Evolutionary conservation across 2,329 filamentous ascomycete species (phyloP).

Genomic region (Alternaria ventricosa): DNA sequence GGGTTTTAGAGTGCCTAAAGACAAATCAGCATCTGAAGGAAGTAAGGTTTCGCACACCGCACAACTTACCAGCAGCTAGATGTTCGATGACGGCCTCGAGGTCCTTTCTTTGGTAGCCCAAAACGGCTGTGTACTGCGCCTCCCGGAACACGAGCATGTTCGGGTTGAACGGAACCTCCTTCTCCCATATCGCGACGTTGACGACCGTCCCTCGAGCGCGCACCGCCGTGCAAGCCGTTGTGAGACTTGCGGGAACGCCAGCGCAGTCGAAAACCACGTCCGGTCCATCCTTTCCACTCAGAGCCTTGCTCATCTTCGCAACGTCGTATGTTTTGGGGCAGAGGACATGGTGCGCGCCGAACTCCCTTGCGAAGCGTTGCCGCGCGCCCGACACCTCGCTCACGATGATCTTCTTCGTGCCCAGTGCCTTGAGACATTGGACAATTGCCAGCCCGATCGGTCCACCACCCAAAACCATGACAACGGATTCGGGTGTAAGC

Average conservation of each 20-base stretch:
- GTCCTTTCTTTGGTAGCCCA: conserved; percentile 60
- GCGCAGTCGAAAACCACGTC: conserved; percentile 69
- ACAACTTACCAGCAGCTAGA: conserved; percentile 45
- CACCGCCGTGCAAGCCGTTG: conserved; percentile 56
- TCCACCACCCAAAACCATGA: conserved; percentile 66
- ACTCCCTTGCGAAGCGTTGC: conserved; percentile 59
- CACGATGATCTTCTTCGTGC: conserved; percentile 63
- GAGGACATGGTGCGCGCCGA: conserved; percentile 63
- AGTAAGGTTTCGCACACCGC: neutral
- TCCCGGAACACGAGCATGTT: conserved; percentile 63
- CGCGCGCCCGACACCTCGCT: conserved; percentile 61
- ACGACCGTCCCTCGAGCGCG: conserved; percentile 64
- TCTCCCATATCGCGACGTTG: conserved; percentile 71
- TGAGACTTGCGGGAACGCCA: conserved; percentile 59
- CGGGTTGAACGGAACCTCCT: conserved; percentile 59
- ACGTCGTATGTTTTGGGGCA: conserved; percentile 61
- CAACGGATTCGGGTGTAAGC: conserved; percentile 55
- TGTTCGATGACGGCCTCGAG: conserved; percentile 65
- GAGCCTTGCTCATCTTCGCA: conserved; percentile 52
- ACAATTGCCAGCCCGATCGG: conserved; percentile 68
- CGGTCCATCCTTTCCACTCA: conserved; percentile 60
- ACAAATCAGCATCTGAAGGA: neutral
- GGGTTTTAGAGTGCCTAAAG: conserved; percentile 58
- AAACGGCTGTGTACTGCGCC: conserved; percentile 58
- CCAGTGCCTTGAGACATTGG: conserved; percentile 62